Evolutionary conservation across 1,139 yeast genomes (phyloP).

Genomic region (Sugiyamaella japonica): DNA sequence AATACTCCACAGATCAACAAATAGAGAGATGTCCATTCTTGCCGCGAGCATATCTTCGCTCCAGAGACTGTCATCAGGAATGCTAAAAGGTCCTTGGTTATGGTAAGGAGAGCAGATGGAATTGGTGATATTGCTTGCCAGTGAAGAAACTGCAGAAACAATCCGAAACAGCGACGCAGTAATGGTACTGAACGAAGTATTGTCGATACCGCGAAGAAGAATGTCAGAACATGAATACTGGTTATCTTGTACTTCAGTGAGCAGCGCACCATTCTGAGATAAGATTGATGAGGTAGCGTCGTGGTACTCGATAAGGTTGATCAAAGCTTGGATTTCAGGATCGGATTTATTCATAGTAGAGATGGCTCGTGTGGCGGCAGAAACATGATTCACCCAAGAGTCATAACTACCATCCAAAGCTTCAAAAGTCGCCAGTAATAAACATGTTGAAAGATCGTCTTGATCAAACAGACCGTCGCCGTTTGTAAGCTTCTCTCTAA

Average conservation of each 20-base stretch:
- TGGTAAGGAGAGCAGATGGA: constrained; percentile 12
- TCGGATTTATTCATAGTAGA: constrained; percentile 11
- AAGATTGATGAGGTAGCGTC: constrained; percentile 24
- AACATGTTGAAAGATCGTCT: constrained; percentile 24
- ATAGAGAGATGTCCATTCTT: constrained; percentile 21
- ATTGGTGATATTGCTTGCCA: constrained; percentile 21
- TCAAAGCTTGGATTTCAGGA: constrained; percentile 16
- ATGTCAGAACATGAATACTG: neutral
- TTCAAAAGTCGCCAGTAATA: constrained; percentile 26
- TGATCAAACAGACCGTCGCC: constrained; percentile 19
- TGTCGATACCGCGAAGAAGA: constrained; percentile 13
- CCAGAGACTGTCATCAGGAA: constrained; percentile 22
- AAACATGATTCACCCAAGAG: constrained; percentile 26
- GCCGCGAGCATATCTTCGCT: constrained; percentile 16
- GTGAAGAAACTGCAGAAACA: constrained; percentile 19
- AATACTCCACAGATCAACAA: constrained; percentile 23
- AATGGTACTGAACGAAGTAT: constrained; percentile 20
- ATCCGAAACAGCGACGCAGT: constrained; percentile 21
- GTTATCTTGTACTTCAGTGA: constrained; percentile 7
- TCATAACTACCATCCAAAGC: constrained; percentile 24
- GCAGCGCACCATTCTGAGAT: constrained; percentile 17
- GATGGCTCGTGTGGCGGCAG: constrained; percentile 26
- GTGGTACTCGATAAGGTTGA: constrained; percentile 25
- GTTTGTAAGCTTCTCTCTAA: constrained; percentile 19
- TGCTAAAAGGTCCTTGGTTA: constrained; percentile 12